Evolutionary conservation across 129 eudicot genomes (phyloP).

Genomic region (Tagetes erecta): DNA sequence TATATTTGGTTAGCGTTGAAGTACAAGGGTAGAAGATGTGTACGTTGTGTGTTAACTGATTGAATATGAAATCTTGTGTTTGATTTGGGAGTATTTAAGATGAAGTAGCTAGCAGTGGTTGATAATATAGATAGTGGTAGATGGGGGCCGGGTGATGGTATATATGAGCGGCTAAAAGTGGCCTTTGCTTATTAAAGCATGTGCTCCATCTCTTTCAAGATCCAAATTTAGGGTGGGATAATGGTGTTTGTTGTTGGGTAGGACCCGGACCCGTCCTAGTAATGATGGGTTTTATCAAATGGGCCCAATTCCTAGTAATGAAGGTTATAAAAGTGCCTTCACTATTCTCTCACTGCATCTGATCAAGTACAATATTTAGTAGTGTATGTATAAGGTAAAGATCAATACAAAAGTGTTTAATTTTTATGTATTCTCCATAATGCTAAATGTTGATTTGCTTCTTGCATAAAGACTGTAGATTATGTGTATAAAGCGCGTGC

Average conservation of each 20-base stretch:
- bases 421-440: no score
- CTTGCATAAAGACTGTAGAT: no score
- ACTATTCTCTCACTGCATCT: no score
- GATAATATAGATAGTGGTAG: conserved; percentile 28
- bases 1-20: neutral
- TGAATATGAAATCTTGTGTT: conserved; percentile 21
- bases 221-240: conserved; percentile 54
- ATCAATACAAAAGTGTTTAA: no score
- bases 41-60: neutral
- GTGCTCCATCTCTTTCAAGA: conserved; percentile 53
- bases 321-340: no score
- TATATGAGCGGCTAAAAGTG: conserved; percentile 49
- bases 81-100: conserved; percentile 1
- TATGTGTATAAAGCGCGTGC: no score
- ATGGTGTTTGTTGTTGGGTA: conserved; percentile 60
- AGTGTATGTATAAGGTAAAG: no score
- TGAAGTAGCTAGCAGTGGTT: conserved; percentile 27
- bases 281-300: conserved; percentile 43
- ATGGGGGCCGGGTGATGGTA: conserved; percentile 3
- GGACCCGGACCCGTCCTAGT: conserved; percentile 22
- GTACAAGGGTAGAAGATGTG: neutral
- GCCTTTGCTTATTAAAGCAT: conserved; percentile 31
- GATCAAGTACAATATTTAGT: no score
- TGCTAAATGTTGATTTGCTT: no score
- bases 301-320: conserved; percentile 12